Evolutionary conservation across 139 green algal genomes (phyloP), one percentile per base, ranked within the genome.

Genomic region (Zygnema circumcarinatum): DNA sequence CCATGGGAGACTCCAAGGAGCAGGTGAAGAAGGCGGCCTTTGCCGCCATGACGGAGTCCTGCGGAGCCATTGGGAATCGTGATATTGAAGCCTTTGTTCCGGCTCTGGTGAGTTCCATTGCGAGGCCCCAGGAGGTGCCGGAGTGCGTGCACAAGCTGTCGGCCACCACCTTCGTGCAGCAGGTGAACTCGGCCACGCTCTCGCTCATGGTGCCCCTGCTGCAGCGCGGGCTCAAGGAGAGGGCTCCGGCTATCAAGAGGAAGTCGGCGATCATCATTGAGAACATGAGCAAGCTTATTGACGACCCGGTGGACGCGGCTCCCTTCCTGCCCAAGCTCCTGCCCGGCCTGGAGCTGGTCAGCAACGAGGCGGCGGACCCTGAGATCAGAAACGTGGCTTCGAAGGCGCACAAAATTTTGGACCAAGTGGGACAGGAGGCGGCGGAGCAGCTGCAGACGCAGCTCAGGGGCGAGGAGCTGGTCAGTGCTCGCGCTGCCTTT

Each of bases 251-350:
- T 89, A 96, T 98, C 92, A 96, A 97, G 94, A 94, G 96, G 87
- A 97, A 98, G 92, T 87, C 95, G 20, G 89, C 88, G 39, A 76
- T 97, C 80, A 97, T 98, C 83, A 94, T 96, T 76, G 94, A 97
- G 89, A 98, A 98, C 95, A 98, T 98, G 96, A 90, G 93, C 84
- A 98, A 98, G 92, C 79, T 95, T 25, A 83, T 98, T 56, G 95
- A 98, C 74, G 94, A 97, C 82, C 94, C 96, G 1, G 76, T 87
- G 67, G 94, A 98, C 74, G 96, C 95, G 29, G 88, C 92, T 21
- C 93, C 94, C 35, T 98, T 98, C 94, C 89, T 97, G 90, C 94
- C 95, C 67, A 94, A 93, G 47, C 94, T 98, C 72, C 86, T 96
- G 74, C 94, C 94, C 40, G 90, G 91, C 47, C 75, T 97, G 32